These are phyloP conservation scores for Kurtzmaniella quercitrusa DNA, from an alignment of 1,139 yeast genomes.

Conservation along the genomic window DNA sequence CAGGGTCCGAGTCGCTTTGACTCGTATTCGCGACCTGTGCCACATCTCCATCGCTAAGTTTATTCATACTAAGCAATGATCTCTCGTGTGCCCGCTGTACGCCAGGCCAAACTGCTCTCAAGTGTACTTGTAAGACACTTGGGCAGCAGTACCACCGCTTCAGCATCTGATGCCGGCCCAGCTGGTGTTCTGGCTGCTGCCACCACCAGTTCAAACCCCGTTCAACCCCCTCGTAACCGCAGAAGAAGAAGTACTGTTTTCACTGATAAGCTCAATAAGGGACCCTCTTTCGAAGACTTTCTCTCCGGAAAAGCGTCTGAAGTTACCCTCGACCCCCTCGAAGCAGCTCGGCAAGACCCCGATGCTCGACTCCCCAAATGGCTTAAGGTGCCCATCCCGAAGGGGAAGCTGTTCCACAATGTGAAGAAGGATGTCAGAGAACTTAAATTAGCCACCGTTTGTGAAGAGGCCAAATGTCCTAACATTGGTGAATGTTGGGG, in stretches of 20 bases:
- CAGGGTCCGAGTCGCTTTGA: too few species aligned
- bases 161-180: constrained; percentile 1
- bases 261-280: constrained; percentile 69
- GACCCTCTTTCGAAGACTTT: constrained; percentile 94
- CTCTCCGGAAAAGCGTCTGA: constrained; percentile 74
- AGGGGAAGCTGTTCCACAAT: constrained; percentile 76
- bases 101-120: background rate
- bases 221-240: constrained; percentile 7
- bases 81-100: constrained; percentile 1
- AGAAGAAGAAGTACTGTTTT: constrained; percentile 58
- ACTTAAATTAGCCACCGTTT: constrained; percentile 85
- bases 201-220: background rate
- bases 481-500: constrained; percentile 99
- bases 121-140: background rate
- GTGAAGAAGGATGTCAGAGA: constrained; percentile 86
- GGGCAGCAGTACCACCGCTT: background rate
- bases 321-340: constrained; percentile 63
- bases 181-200: background rate
- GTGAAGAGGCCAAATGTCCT: constrained; percentile 98
- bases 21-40: background rate
- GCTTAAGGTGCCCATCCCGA: constrained; percentile 94
- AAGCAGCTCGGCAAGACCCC: constrained; percentile 56
- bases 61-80: background rate
- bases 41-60: background rate
- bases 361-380: constrained; percentile 80